Percentiles rank a stretch among this genome's conserved stretches.
These are phyloP conservation scores for Fusarium keratoplasticum DNA, from an alignment of 2,329 filamentous ascomycete genomes.

Conservation along the genomic window DNA sequence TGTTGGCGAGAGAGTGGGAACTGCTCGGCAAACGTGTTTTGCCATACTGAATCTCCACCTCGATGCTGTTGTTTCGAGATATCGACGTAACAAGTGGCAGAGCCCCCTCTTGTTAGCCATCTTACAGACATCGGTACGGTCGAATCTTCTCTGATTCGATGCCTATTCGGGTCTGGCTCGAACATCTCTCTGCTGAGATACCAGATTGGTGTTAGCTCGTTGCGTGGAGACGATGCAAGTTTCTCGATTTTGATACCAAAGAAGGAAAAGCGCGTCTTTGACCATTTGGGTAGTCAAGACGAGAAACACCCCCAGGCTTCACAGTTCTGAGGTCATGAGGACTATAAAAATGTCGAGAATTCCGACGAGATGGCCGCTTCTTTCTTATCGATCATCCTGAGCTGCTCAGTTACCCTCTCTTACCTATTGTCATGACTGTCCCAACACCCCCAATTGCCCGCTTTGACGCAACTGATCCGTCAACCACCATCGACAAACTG, in stretches of 20 bases:
- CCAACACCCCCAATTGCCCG: not conserved
- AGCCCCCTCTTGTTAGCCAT: not conserved
- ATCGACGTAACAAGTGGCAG: not conserved
- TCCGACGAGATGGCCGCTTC: not conserved
- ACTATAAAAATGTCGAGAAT: not conserved
- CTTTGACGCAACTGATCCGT: not conserved
- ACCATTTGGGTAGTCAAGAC: not conserved
- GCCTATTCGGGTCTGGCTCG: not conserved
- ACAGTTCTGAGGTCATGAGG: not conserved
- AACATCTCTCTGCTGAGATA: not conserved
- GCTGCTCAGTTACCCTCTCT: not conserved
- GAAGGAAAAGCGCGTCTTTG: not conserved
- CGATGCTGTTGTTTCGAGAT: not conserved
- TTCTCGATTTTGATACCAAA: not conserved
- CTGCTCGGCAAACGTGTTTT: not conserved
- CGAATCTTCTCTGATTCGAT: not conserved
- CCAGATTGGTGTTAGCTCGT: not conserved
- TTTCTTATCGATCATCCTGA: not conserved
- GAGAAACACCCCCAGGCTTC: not conserved
- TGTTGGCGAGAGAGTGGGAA: conserved; percentile 33
- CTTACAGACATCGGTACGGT: not conserved
- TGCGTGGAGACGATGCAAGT: not conserved
- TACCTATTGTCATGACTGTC: not conserved
- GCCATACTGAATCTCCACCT: not conserved
- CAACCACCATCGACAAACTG: not conserved